Base-by-base conservation (phyloP, 2,329 filamentous ascomycete genomes). In the Fusarium verticillioides region DNA sequence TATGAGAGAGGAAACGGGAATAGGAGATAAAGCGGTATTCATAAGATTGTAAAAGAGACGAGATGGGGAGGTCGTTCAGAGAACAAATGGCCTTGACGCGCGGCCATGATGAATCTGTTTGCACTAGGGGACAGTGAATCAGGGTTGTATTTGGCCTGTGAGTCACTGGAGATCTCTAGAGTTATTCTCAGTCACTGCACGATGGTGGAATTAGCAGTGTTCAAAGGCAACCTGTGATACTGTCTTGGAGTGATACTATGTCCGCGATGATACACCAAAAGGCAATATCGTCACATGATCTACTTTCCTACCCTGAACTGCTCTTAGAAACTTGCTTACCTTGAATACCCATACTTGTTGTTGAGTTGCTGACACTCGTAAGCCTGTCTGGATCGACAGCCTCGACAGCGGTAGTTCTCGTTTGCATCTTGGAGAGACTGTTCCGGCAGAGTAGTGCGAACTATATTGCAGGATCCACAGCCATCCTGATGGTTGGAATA, bases 211-310 rank as follows among this genome's bases (percentile, higher is more conserved):
- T 26, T 19, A 59, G 30, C 37, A 42, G 30, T n/a, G 30, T n/a
- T 53, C 59, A 28, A 67, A 58, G 58, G 54, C 39, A 63, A 63
- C 46, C 18, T 60, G 58, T 68, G 58, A 50, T 63, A 71, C 66
- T 58, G 21, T 62, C 47, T 56, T 67, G 9, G 23, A 37, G 62
- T 23, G 19, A 49, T 37, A 50, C 30, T 63, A 68, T 49, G 32
- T 32, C 40, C 40, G 40, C 28, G 23, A 59, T 50, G 50, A 46
- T 64, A 58, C 49, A 53, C 23, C 40, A 50, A 34, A 15, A 42
- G 30, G 23, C 42, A n/a, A 23, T 34, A 11, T 1, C 16, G 23
- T 56, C 49, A 39, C 23, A 37, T 30, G 39, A 26, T 34, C 26
- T 44, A 9, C n/a, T 39, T n/a, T 21, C 5, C 13, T 32, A 7